A percentile compares a stretch with the other conserved stretches of the same genome.
Evolutionary conservation across 306 rosid species (phyloP).

Genomic region (Pyrus bretschneideri): DNA sequence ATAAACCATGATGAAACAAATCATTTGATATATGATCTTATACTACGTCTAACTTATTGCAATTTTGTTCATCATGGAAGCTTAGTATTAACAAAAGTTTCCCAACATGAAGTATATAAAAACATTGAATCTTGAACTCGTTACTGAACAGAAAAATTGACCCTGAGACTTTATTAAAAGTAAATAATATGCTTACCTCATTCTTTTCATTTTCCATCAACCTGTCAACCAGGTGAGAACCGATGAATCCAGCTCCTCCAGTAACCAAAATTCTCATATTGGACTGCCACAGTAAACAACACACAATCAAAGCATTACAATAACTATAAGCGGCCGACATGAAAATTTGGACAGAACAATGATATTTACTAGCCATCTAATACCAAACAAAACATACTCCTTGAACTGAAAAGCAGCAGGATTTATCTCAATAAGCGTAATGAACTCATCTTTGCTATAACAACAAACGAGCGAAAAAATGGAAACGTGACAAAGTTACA

Average conservation of each 20-base stretch:
- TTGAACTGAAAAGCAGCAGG: neutral
- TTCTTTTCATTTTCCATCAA: slow-evolving; percentile 93
- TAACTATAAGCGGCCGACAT: neutral
- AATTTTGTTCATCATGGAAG: neutral
- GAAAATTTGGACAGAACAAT: neutral
- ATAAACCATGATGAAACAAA: neutral
- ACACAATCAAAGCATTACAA: neutral
- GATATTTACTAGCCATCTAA: neutral
- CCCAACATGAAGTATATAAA: too few relatives aligned
- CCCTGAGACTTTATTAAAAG: neutral
- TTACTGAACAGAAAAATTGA: too few relatives aligned
- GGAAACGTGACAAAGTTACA: neutral
- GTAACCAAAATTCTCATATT: slow-evolving; percentile 92
- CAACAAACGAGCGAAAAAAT: neutral
- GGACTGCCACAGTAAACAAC: slow-evolving; percentile 37
- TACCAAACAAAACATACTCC: neutral
- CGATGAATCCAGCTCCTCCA: slow-evolving; percentile 99
- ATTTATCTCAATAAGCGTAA: neutral
- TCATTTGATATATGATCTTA: neutral
- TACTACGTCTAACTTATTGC: neutral
- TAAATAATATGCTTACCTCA: slow-evolving; percentile 47
- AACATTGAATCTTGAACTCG: neutral
- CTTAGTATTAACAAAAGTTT: neutral
- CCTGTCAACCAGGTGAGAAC: slow-evolving; percentile 93
- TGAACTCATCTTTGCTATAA: neutral